A percentile compares a stretch with the other conserved stretches of the same genome.
Evolutionary conservation across 441 rosid species (phyloP).

Genomic region (Breynia disticha): DNA sequence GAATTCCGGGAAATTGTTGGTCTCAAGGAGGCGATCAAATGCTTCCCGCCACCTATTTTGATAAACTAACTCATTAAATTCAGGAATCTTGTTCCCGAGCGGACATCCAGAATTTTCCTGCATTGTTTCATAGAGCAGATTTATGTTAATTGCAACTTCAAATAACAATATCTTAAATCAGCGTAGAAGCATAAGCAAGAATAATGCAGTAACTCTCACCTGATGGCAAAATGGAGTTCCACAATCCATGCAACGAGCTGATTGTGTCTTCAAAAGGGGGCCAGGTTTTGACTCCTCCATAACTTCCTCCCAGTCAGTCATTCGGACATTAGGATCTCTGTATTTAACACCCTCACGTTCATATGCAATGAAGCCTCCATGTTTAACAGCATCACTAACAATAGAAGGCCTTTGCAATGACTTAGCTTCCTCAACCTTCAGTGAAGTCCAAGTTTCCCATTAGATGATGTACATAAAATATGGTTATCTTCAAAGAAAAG

Average conservation of each 20-base stretch:
- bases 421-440: conserved; percentile 32
- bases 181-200: neutral
- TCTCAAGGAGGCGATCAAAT: conserved; percentile 86
- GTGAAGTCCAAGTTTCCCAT: conserved; percentile 13
- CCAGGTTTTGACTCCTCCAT: conserved; percentile 81
- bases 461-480: conserved; percentile 3
- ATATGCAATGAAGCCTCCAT: conserved; percentile 83
- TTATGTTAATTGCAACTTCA: too few species aligned
- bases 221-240: conserved; percentile 99
- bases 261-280: conserved; percentile 79
- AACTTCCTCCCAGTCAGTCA: conserved; percentile 95
- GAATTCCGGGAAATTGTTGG: conserved; percentile 97
- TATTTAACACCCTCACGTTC: conserved; percentile 92
- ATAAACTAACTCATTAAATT: conserved; percentile 94
- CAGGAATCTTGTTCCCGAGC: conserved; percentile 99
- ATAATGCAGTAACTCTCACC: conserved; percentile 26
- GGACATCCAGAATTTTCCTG: conserved; percentile 99
- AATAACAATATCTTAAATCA: neutral
- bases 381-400: conserved; percentile 63
- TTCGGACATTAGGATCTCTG: conserved; percentile 82
- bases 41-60: conserved; percentile 99
- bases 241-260: conserved; percentile 99
- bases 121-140: neutral
- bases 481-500: neutral
- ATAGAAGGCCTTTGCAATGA: conserved; percentile 51